Conservation (phyloP, 306 rosid species). For the Dicorynia guianensis region DNA sequence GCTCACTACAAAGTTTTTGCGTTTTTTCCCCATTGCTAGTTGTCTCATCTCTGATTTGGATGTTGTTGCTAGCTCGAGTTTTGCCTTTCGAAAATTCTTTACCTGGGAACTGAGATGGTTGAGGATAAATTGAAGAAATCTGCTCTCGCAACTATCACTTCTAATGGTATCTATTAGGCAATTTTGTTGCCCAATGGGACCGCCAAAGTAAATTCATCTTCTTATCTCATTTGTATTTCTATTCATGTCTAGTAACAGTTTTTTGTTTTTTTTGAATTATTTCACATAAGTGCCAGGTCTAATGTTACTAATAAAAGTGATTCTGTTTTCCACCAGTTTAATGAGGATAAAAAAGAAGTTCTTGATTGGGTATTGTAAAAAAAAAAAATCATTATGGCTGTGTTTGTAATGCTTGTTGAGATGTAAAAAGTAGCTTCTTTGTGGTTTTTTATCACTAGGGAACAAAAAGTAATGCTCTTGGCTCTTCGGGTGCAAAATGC, state of each 20-base stretch:
- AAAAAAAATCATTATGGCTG: slow-evolving; percentile 7
- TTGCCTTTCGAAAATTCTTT: slow-evolving; percentile 4
- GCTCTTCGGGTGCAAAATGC: no score
- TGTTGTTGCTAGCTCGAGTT: not conserved
- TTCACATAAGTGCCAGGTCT: not conserved
- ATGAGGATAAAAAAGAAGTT: not conserved
- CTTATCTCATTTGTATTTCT: not conserved
- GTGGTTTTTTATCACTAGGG: not conserved
- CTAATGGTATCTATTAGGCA: slow-evolving; percentile 43
- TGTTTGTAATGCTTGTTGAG: slow-evolving; percentile 8
- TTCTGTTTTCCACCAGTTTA: not conserved
- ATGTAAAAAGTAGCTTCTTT: not conserved
- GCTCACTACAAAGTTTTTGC: no score
- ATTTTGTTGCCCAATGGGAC: slow-evolving; percentile 42
- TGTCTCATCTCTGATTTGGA: slow-evolving; percentile 13
- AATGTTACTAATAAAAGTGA: not conserved
- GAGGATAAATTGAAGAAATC: slow-evolving; percentile 46
- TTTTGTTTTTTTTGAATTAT: not conserved
- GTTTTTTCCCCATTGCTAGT: no score
- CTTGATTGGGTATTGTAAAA: not conserved
- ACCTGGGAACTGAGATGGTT: slow-evolving; percentile 41
- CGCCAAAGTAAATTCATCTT: slow-evolving; percentile 41
- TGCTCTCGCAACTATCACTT: slow-evolving; percentile 50
- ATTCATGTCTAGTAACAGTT: slow-evolving; percentile 25
- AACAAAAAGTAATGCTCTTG: not conserved